Evolutionary conservation across 2,329 filamentous ascomycete species (phyloP).

Genomic region (Penicillium hesseltinei): DNA sequence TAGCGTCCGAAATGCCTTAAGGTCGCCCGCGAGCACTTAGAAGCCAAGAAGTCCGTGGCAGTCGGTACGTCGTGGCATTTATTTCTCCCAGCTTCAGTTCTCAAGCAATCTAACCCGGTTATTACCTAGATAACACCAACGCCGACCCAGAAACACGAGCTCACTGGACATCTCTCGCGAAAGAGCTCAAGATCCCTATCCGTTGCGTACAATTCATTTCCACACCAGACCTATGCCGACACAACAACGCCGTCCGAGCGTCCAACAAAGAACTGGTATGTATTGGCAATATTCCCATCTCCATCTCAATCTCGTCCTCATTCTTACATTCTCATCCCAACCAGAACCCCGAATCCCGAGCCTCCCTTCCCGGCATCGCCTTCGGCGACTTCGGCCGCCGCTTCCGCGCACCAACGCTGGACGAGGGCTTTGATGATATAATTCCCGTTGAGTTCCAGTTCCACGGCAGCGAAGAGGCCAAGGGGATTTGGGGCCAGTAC

Average conservation of each 20-base stretch:
- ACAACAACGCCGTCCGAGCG: constrained; percentile 83
- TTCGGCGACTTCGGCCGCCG: constrained; percentile 73
- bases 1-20: constrained; percentile 67
- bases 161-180: constrained; percentile 75
- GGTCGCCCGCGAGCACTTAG: constrained; percentile 64
- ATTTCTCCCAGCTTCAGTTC: neutral
- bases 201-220: constrained; percentile 85
- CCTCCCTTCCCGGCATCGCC: constrained; percentile 71
- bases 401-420: constrained; percentile 67
- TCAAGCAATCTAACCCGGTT: constrained; percentile 13
- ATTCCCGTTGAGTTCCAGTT: constrained; percentile 73
- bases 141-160: constrained; percentile 72
- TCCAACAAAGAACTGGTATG: constrained; percentile 50
- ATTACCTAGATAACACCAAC: constrained; percentile 86
- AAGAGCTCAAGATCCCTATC: constrained; percentile 68
- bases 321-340: neutral
- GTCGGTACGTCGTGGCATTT: constrained; percentile 61
- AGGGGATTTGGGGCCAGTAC: constrained; percentile 70
- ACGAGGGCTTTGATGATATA: constrained; percentile 84
- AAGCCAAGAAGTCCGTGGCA: constrained; percentile 66
- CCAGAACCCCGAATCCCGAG: constrained; percentile 75
- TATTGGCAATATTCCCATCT: constrained; percentile 4
- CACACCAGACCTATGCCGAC: constrained; percentile 66
- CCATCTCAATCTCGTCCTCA: neutral
- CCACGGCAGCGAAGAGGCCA: constrained; percentile 66